Conservation (phyloP, 345 rosid species). For the Citrus cavaleriei region DNA sequence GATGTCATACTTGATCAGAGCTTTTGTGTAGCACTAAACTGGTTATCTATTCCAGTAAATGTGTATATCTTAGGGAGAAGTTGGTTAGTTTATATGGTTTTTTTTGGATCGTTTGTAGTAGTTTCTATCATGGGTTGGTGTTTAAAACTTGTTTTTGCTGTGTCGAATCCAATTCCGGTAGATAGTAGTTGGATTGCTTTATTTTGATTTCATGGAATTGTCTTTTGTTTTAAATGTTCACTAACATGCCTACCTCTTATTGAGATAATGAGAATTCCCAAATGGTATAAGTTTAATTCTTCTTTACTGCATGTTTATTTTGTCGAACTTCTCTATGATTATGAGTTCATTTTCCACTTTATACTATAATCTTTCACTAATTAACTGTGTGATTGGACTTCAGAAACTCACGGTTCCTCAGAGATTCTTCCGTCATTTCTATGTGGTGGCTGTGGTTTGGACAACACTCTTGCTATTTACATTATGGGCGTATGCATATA, state of each 20-base stretch:
- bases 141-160: not conserved
- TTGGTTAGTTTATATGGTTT: not conserved
- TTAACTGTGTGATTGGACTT: slow-evolving; percentile 15
- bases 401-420: slow-evolving; percentile 75
- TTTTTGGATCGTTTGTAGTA: not conserved
- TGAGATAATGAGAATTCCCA: not conserved
- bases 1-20: not conserved
- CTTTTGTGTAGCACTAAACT: not conserved
- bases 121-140: not conserved
- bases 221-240: not conserved
- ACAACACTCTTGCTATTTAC: slow-evolving; percentile 52
- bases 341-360: not conserved
- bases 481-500: slow-evolving; percentile 56
- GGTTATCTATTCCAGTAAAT: too few relatives aligned
- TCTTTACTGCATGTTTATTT: not conserved
- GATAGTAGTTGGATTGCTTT: not conserved
- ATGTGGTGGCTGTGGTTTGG: slow-evolving; percentile 56
- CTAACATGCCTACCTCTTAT: not conserved
- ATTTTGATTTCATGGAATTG: not conserved
- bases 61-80: too few relatives aligned
- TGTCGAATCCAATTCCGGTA: not conserved
- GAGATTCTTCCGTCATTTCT: slow-evolving; percentile 65
- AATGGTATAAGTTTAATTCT: not conserved
- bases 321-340: not conserved
- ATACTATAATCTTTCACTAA: not conserved